Evolutionary conservation across 2,329 filamentous ascomycete genomes (phyloP), one percentile per base, ranked within the genome.

Genomic region (Stachybotrys chartarum): DNA sequence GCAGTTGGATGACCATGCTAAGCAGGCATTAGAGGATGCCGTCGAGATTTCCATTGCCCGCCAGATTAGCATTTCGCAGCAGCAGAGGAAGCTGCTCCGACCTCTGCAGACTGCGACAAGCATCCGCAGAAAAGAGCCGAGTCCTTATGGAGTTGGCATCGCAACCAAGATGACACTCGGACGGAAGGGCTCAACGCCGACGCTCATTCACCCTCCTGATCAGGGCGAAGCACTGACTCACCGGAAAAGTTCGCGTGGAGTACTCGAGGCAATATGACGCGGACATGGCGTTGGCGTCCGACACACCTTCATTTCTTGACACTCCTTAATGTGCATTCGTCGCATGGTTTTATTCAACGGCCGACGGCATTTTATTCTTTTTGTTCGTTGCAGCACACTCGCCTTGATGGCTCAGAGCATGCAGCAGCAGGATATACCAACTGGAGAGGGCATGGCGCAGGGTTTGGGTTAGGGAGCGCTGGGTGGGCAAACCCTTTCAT

Each of bases 11-110:
- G 57, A 63, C 7, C 60, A 61, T 2, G 61, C 54, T 12, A 55
- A 60, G 17, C 60, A 63, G 24, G 74, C 72, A 7, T 68, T 81
- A 14, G 77, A 78, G 59, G 77, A 77, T 48, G 81, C 84, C 1
- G 83, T 85, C 5, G 81, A 87, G 67, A 76, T 86, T 50, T 87
- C 84, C 1, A 87, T 88, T 60, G 85, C 85, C 0, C 76, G 86
- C 1, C 84, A 88, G 66, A 86, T 88, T 60, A 86, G 81, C 60
- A 74, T 88, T 30, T 86, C 83, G 12, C 73, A 79, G 12, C 77
- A 84, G 67, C 85, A 87, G 67, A 75, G 81, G 17, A 78, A 80
- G 63, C 70, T 86, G 58, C 70, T 87, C 17, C 76, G 79, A n/a
- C 81, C 82, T 12, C 68, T 84, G 45, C 73, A 78, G 62, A 71